Conservation (phyloP, 306 rosid genomes). For the Quercus parvula region DNA sequence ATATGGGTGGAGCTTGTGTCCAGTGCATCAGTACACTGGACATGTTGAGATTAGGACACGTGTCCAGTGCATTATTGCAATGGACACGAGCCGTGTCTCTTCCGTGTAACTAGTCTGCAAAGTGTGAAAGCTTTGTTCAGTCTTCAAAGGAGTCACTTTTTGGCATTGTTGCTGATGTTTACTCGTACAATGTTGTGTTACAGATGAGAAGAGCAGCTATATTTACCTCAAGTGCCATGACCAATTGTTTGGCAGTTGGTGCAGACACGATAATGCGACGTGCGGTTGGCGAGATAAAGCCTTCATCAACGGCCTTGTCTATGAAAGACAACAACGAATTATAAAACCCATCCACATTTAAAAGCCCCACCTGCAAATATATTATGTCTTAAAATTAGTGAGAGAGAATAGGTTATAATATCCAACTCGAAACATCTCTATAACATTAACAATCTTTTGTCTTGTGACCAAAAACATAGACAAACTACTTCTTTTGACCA, state of each 20-base stretch:
- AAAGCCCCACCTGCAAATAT: constrained; percentile 79
- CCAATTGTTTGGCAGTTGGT: constrained; percentile 81
- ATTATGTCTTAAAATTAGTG: background rate
- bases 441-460: background rate
- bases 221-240: constrained; percentile 80
- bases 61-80: too few species aligned
- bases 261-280: constrained; percentile 99
- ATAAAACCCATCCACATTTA: constrained; percentile 97
- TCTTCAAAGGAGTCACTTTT: background rate
- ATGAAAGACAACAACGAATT: constrained; percentile 84
- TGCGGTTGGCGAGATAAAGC: constrained; percentile 89
- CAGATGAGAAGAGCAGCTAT: background rate
- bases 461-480: constrained; percentile 4
- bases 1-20: too few species aligned
- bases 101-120: too few species aligned
- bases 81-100: too few species aligned
- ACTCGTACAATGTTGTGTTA: background rate
- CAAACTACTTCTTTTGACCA: constrained; percentile 38
- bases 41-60: too few species aligned
- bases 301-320: constrained; percentile 98
- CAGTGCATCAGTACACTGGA: too few species aligned
- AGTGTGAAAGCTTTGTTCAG: too few species aligned
- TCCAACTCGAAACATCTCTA: background rate
- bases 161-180: background rate
- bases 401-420: constrained; percentile 4